Percentiles rank a stretch among this genome's conserved stretches.
phyloP scores from a whole-genome alignment of 1,284 basidiomycete genomes.

The Ceratobasidium sp. region DNA sequence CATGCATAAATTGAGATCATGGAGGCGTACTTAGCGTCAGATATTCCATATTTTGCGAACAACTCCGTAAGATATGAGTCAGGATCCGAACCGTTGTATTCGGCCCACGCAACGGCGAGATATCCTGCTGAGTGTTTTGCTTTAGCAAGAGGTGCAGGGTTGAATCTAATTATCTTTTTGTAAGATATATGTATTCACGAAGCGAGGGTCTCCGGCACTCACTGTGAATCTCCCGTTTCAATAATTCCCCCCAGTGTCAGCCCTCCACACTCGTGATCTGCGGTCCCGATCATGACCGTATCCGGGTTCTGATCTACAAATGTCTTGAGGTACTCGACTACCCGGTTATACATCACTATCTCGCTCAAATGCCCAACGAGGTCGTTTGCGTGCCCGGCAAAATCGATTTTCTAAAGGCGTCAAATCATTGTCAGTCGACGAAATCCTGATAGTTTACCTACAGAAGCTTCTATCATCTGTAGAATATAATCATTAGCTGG shows the following conservation, averaged over 20 bases:
- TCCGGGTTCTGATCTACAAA: conserved; percentile 52
- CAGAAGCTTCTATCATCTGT: conserved; percentile 46
- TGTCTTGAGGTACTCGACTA: conserved; percentile 53
- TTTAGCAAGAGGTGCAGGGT: conserved; percentile 53
- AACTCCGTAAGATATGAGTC: conserved; percentile 43
- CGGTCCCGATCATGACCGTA: conserved; percentile 53
- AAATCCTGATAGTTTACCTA: not conserved
- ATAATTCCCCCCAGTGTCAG: conserved; percentile 52
- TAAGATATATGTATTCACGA: too few species aligned
- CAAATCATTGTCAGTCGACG: not conserved
- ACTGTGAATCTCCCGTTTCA: conserved; percentile 40
- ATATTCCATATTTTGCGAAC: conserved; percentile 50
- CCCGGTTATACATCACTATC: conserved; percentile 51
- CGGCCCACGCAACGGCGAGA: conserved; percentile 50
- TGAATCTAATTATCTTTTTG: conserved; percentile 31
- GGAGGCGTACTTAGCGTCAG: conserved; percentile 49
- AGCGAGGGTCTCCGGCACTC: not conserved
- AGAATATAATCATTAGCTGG: not conserved
- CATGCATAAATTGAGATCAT: not conserved
- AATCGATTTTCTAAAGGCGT: conserved; percentile 50
- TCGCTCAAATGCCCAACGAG: conserved; percentile 55
- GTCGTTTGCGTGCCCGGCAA: conserved; percentile 56
- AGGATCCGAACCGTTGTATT: conserved; percentile 51
- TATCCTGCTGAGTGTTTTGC: conserved; percentile 54
- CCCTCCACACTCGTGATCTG: conserved; percentile 56